Conservation (phyloP, 2,329 filamentous ascomycete genomes). For the Pestalotiopsis sp. region DNA sequence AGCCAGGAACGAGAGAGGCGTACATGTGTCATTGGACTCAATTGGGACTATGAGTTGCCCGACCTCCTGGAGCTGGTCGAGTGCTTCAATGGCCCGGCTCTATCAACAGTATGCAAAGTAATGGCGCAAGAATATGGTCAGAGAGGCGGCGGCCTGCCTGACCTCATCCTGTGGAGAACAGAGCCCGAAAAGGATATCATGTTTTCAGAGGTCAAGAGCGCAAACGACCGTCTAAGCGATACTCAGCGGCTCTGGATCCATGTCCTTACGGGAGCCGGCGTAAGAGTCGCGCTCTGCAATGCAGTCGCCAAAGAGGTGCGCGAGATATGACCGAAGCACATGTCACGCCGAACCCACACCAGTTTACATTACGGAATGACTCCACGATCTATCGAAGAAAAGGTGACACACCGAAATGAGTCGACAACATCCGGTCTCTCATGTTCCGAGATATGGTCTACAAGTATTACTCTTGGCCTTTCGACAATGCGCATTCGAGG, state of each 20-base stretch:
- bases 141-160: conserved; percentile 84
- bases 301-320: conserved; percentile 57
- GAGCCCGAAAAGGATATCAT: conserved; percentile 58
- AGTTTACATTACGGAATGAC: neutral
- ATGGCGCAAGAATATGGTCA: conserved; percentile 93
- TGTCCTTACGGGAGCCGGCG: conserved; percentile 81
- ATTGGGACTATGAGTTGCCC: conserved; percentile 82
- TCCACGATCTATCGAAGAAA: neutral
- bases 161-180: conserved; percentile 83
- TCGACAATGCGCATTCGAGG: no score
- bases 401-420: neutral
- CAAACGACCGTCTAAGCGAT: conserved; percentile 92
- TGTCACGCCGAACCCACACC: neutral
- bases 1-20: conserved; percentile 66
- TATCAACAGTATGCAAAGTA: conserved; percentile 87
- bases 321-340: conserved; percentile 27
- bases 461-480: no score
- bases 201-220: conserved; percentile 80
- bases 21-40: conserved; percentile 87
- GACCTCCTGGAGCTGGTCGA: conserved; percentile 78
- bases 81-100: conserved; percentile 78
- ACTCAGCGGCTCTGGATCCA: conserved; percentile 97
- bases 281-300: conserved; percentile 81
- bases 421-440: no score
- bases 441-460: no score